These are phyloP conservation scores for Termitomyces sp. DNA, from an alignment of 768 basidiomycete species.

Conservation along the genomic window DNA sequence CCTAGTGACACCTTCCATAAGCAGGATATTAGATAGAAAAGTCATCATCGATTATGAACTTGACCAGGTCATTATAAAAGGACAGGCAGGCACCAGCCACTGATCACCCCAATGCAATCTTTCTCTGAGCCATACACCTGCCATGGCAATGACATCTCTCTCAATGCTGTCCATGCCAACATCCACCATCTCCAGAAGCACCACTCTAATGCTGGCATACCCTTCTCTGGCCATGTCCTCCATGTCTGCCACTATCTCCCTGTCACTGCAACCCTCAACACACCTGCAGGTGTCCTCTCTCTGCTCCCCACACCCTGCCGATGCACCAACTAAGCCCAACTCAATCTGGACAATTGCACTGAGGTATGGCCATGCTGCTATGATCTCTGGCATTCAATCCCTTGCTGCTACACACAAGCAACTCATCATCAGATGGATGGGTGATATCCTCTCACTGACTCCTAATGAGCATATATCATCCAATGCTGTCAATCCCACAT, in stretches of 20 bases:
- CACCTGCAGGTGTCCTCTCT: conserved; percentile 29
- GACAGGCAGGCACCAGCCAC: background rate
- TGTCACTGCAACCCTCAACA: conserved; percentile 60
- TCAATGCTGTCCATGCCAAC: conserved; percentile 71
- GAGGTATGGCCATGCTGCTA: conserved; percentile 88
- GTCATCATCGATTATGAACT: conserved; percentile 9
- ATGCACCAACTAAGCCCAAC: conserved; percentile 12
- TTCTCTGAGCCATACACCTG: conserved; percentile 73
- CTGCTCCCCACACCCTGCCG: conserved; percentile 71
- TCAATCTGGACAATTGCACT: conserved; percentile 72
- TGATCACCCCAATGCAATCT: conserved; percentile 55
- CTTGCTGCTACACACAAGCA: conserved; percentile 84
- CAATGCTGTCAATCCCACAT: conserved; percentile 48
- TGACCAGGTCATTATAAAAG: conserved; percentile 5
- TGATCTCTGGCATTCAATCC: conserved; percentile 90
- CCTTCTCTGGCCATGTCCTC: background rate
- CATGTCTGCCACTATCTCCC: conserved; percentile 92
- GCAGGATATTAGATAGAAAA: conserved; percentile 6
- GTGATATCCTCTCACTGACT: conserved; percentile 66
- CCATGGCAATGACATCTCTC: conserved; percentile 60
- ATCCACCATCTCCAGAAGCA: conserved; percentile 70
- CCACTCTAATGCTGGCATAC: conserved; percentile 64
- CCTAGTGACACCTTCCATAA: too few relatives aligned
- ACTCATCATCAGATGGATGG: conserved; percentile 90
- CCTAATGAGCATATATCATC: conserved; percentile 43